Conservation (phyloP, 352 stramenopile genomes). For the Pythium myriotylum region DNA sequence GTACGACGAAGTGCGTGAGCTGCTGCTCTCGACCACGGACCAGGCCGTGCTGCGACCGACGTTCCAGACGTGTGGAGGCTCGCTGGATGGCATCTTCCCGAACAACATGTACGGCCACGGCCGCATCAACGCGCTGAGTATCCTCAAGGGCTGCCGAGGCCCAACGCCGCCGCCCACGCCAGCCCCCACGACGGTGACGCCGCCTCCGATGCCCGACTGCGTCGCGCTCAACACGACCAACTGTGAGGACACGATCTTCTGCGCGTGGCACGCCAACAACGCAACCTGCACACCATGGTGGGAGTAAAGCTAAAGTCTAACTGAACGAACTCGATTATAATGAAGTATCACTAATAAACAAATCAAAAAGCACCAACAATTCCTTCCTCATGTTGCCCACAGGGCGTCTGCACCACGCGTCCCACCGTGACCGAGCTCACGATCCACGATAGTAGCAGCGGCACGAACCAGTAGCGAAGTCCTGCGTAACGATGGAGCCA, state of each 20-base stretch:
- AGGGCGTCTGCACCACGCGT: no score
- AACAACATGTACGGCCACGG: no score
- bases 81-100: slow-evolving; percentile 22
- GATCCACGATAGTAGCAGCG: no score
- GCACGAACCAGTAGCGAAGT: no score
- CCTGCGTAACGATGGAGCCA: no score
- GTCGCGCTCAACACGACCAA: background rate
- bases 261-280: background rate
- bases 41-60: slow-evolving; percentile 7
- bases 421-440: no score
- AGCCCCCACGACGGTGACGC: no score
- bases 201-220: slow-evolving; percentile 1
- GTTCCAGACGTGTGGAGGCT: slow-evolving; percentile 26
- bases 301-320: background rate
- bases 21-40: slow-evolving; percentile 19
- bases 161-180: no score
- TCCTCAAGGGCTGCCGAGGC: no score
- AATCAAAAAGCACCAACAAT: no score
- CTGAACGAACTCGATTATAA: background rate
- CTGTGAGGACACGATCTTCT: slow-evolving; percentile 9
- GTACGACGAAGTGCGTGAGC: slow-evolving; percentile 13
- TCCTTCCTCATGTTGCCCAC: no score
- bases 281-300: background rate
- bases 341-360: background rate
- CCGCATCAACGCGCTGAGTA: no score